These are phyloP conservation scores for Cornus kousa DNA, from an alignment of 148 eudicot genomes.

Conservation along the genomic window DNA sequence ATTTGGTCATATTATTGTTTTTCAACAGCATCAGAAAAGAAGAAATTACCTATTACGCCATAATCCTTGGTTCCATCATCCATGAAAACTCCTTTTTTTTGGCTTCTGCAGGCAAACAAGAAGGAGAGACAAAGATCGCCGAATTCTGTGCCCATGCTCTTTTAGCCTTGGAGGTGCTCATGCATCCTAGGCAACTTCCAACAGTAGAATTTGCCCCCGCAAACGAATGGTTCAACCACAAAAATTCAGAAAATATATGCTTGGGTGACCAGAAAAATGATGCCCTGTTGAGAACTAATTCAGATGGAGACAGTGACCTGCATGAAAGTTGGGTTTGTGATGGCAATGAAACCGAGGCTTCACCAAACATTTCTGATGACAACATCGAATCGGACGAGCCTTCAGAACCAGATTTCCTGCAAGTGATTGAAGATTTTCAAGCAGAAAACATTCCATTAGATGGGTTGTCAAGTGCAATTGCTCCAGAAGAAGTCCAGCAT, in stretches of 20 bases:
- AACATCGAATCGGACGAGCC: conserved; percentile 13
- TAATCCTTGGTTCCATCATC: not conserved
- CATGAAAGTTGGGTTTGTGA: conserved; percentile 29
- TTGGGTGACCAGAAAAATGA: conserved; percentile 18
- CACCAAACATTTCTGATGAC: conserved; percentile 7
- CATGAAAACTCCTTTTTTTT: not conserved
- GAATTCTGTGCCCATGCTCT: conserved; percentile 64
- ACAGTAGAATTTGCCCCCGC: conserved; percentile 32
- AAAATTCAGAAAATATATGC: conserved; percentile 10
- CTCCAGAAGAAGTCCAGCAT: conserved; percentile 5
- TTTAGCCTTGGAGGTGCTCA: conserved; percentile 53
- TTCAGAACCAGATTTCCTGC: conserved; percentile 4
- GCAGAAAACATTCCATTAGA: conserved; percentile 1
- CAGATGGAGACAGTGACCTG: conserved; percentile 42
- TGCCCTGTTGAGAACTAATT: not conserved
- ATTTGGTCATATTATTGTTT: no score
- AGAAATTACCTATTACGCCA: no score
- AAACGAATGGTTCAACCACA: not conserved
- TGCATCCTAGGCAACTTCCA: conserved; percentile 68
- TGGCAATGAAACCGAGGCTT: conserved; percentile 26
- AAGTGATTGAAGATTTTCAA: no score
- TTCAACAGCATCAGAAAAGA: no score
- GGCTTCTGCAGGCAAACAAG: conserved; percentile 41
- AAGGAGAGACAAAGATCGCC: conserved; percentile 47
- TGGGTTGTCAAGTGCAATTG: not conserved